phyloP scores from a whole-genome alignment of 768 basidiomycete species.

The Rhodotorula toruloides region DNA sequence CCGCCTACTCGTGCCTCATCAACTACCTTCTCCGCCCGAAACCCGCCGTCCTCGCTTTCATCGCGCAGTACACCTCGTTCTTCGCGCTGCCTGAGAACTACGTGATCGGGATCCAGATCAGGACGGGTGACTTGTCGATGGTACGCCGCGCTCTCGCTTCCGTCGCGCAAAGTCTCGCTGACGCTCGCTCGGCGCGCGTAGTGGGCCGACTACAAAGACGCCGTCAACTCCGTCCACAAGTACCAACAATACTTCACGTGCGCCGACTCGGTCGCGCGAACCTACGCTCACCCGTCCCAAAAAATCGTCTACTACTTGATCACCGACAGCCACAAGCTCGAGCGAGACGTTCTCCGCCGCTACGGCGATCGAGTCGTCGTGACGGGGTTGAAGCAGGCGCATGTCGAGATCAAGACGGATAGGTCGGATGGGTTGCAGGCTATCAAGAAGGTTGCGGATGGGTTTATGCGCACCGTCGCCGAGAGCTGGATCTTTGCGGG shows the following conservation, averaged over 20 bases:
- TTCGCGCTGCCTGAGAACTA: slow-evolving; percentile 29
- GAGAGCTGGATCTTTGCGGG: slow-evolving; percentile 31
- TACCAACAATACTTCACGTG: slow-evolving; percentile 26
- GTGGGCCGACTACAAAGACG: slow-evolving; percentile 1
- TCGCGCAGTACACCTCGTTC: slow-evolving; percentile 25
- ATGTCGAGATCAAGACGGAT: slow-evolving; percentile 23
- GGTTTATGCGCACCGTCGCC: slow-evolving; percentile 25
- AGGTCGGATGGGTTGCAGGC: not conserved
- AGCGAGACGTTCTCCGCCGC: not conserved
- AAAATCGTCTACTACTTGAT: slow-evolving; percentile 27
- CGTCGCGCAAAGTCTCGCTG: no score
- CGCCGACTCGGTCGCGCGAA: slow-evolving; percentile 14
- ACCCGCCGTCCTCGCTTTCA: slow-evolving; percentile 22
- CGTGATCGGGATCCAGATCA: slow-evolving; percentile 26
- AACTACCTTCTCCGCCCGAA: slow-evolving; percentile 34
- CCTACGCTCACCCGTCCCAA: slow-evolving; percentile 19
- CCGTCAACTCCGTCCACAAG: slow-evolving; percentile 10
- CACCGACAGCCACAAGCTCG: slow-evolving; percentile 19
- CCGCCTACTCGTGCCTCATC: slow-evolving; percentile 30
- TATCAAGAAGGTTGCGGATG: slow-evolving; percentile 15
- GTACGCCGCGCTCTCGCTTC: slow-evolving; percentile 1
- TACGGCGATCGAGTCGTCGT: slow-evolving; percentile 24
- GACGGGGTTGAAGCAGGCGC: slow-evolving; percentile 19
- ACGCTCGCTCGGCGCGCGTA: not conserved
- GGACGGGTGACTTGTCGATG: slow-evolving; percentile 30